phyloP scores from a whole-genome alignment of 2,329 filamentous ascomycete species.

The Sporothrix sp. region DNA sequence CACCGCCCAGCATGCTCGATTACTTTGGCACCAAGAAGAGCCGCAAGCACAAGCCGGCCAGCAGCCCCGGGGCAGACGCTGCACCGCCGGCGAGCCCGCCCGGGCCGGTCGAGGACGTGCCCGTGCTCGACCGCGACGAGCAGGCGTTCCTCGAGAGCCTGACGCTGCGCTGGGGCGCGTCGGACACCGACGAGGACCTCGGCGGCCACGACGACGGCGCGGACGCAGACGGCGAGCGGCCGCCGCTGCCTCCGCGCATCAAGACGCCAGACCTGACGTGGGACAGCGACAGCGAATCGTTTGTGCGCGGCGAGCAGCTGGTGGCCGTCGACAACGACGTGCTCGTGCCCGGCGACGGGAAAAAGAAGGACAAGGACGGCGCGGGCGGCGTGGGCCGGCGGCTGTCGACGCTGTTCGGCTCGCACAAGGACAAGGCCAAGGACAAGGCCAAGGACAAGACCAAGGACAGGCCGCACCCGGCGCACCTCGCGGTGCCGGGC shows the following conservation, averaged over 20 bases:
- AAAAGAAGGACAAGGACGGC: conserved; percentile 25
- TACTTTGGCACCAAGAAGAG: conserved; percentile 53
- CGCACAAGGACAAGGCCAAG: neutral
- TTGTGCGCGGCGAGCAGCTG: conserved; percentile 17
- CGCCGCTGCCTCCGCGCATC: conserved; percentile 45
- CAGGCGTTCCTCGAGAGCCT: conserved; percentile 49
- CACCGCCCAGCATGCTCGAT: conserved; percentile 45
- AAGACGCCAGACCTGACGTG: conserved; percentile 42
- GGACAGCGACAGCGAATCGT: conserved; percentile 34
- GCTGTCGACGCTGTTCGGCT: conserved; percentile 13
- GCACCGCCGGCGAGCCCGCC: conserved; percentile 10
- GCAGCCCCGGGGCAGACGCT: conserved; percentile 18
- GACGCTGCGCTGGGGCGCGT: conserved; percentile 23
- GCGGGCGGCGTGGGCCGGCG: conserved; percentile 17
- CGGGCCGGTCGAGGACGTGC: conserved; percentile 17
- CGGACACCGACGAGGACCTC: conserved; percentile 13
- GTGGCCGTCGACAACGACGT: conserved; percentile 1
- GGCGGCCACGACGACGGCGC: conserved; percentile 25
- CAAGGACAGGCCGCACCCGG: conserved; percentile 27
- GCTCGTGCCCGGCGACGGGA: conserved; percentile 19
- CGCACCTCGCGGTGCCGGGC: conserved; percentile 29
- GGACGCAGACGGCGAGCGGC: conserved; percentile 36
- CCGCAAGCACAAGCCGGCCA: conserved; percentile 31
- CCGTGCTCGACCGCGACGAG: conserved; percentile 46
- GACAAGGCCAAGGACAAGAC: conserved; percentile 21